Evolutionary conservation across 1,139 yeast species (phyloP), one percentile per base, ranked within the genome.

Genomic region (Nematodospora anomalae): DNA sequence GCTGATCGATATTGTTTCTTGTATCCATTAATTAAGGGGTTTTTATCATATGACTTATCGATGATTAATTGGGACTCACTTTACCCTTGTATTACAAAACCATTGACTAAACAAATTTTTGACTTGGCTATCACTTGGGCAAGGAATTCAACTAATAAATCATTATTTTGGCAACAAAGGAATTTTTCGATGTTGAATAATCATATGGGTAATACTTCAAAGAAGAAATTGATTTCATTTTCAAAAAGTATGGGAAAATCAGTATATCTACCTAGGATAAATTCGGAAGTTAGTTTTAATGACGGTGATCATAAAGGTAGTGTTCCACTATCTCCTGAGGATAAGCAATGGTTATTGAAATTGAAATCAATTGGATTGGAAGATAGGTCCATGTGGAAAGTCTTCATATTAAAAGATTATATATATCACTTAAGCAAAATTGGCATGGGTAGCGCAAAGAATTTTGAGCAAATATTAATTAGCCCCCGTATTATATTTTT

Each of bases 1-100:
- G 95, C 97, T 0, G 97, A 92, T 50, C 62, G 79, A 8, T 86
- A 84, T 49, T 90, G 97, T 52, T 74, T 88, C 53, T 61, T 90
- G 14, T 83, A 87, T 45, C 97, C 97, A 0, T 69, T 86, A 22
- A 71, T 92, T n/a, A 72, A 85, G 42, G 83, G 88, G 0, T 89
- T 74, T 52, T 73, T 92, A 52, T 77, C 79, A 16, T 83, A 86
- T 53, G 97, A 92, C 47, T 72, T 89, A 3, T 68, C 81, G 1
- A 79, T 72, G 28, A 78, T 88, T 45, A 61, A 74, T 1, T 83
- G 90, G 78, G 76, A 77, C 16, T 67, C 79, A 1, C 56, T 89
- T 25, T 76, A 80, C 40, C 77, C 85, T 2, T 76, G 86, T 44
- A 69, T 82, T 28, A 79, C 81, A 28, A 71, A 72, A 32, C 90